A percentile compares a stretch with the other conserved stretches of the same genome.
Conservation (phyloP, 2,329 filamentous ascomycete genomes). For the Stachybotrys chlorohalonatus region DNA sequence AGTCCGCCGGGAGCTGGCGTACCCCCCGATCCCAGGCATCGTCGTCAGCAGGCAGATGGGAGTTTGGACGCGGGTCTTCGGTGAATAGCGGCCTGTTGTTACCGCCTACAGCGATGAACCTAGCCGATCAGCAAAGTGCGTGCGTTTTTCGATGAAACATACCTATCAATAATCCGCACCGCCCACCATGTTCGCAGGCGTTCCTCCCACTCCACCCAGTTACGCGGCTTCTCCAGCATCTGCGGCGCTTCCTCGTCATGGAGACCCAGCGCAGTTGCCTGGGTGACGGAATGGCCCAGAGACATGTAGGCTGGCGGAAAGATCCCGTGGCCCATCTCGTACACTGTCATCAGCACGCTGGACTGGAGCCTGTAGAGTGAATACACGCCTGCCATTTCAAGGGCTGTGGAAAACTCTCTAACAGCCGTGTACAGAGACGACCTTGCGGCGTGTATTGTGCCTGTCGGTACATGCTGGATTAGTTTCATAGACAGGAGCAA, state of each 20-base stretch:
- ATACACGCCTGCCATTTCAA: slow-evolving; percentile 12
- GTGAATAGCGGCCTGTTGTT: slow-evolving; percentile 12
- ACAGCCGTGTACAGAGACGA: slow-evolving; percentile 4
- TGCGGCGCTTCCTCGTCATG: slow-evolving; percentile 6
- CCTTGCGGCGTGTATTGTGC: slow-evolving; percentile 1
- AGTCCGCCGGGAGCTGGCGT: background rate
- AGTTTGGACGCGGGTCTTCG: slow-evolving; percentile 15
- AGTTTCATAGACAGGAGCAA: slow-evolving; percentile 16
- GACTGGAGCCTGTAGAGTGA: slow-evolving; percentile 17
- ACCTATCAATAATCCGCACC: slow-evolving; percentile 21
- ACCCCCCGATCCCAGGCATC: slow-evolving; percentile 12
- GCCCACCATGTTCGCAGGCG: slow-evolving; percentile 23
- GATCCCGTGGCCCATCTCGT: slow-evolving; percentile 24
- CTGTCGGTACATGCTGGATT: slow-evolving; percentile 6
- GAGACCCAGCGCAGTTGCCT: slow-evolving; percentile 8
- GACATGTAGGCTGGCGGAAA: slow-evolving; percentile 22
- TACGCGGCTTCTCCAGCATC: slow-evolving; percentile 14
- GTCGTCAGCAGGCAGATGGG: slow-evolving; percentile 17
- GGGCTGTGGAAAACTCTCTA: slow-evolving; percentile 6
- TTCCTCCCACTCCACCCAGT: slow-evolving; percentile 21
- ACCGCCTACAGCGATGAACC: slow-evolving; percentile 11
- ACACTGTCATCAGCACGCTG: slow-evolving; percentile 17
- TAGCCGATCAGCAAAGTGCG: slow-evolving; percentile 1
- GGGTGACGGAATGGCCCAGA: slow-evolving; percentile 15
- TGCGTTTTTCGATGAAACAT: background rate